phyloP scores from a whole-genome alignment of 2,329 filamentous ascomycete genomes.

The Penicillium sp. region DNA sequence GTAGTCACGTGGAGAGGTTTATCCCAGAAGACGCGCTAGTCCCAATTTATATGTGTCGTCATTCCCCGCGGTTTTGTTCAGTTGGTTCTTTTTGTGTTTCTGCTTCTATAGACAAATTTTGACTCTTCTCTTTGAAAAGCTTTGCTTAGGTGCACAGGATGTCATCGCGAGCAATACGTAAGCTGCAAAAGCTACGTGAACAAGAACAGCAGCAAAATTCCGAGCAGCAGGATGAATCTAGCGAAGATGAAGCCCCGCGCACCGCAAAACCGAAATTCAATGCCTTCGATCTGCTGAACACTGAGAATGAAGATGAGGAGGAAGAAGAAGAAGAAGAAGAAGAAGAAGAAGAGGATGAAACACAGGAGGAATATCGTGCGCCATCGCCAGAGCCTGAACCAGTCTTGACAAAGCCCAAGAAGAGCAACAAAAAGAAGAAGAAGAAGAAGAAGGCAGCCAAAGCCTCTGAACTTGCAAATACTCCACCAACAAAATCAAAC shows the following conservation, averaged over 20 bases:
- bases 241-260: conserved; percentile 42
- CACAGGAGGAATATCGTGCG: conserved; percentile 33
- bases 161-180: conserved; percentile 66
- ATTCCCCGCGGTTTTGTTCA: conserved; percentile 31
- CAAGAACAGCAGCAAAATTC: conserved; percentile 52
- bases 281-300: conserved; percentile 56
- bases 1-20: conserved; percentile 21
- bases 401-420: conserved; percentile 28
- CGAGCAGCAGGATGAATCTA: conserved; percentile 41
- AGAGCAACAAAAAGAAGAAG: conserved; percentile 63
- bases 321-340: conserved; percentile 27
- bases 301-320: conserved; percentile 43
- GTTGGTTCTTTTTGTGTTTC: neutral
- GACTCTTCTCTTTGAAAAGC: neutral
- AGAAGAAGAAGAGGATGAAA: conserved; percentile 8
- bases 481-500: conserved; percentile 20
- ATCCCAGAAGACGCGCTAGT: conserved; percentile 21
- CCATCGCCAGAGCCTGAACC: conserved; percentile 21
- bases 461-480: conserved; percentile 24
- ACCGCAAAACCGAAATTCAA: conserved; percentile 47
- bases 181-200: conserved; percentile 62
- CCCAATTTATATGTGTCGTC: conserved; percentile 32
- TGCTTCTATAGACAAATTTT: neutral
- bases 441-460: conserved; percentile 55
- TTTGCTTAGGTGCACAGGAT: conserved; percentile 40